phyloP scores from a whole-genome alignment of 2,329 filamentous ascomycete genomes.

The Epichloe amarillans region DNA sequence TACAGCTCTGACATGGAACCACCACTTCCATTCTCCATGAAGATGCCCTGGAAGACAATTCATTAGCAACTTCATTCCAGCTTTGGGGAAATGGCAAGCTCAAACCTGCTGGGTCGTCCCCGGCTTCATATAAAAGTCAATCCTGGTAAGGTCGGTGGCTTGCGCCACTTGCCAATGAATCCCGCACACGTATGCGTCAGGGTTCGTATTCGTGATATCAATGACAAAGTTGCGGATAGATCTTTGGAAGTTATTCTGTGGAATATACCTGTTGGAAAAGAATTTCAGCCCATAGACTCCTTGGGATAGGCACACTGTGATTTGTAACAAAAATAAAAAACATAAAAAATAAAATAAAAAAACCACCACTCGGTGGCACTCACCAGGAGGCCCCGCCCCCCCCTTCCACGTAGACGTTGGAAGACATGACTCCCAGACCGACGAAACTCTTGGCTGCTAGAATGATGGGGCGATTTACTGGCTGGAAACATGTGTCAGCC shows the following conservation, averaged over 20 bases:
- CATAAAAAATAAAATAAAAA: too few species aligned
- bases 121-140: neutral
- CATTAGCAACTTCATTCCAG: too few species aligned
- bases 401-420: slow-evolving; percentile 18
- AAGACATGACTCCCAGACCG: slow-evolving; percentile 43
- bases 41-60: slow-evolving; percentile 8
- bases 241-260: slow-evolving; percentile 48
- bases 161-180: slow-evolving; percentile 55
- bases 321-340: too few species aligned
- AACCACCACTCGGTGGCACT: neutral
- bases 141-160: slow-evolving; percentile 25
- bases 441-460: slow-evolving; percentile 38
- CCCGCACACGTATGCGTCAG: slow-evolving; percentile 22
- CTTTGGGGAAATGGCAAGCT: slow-evolving; percentile 4
- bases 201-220: slow-evolving; percentile 29
- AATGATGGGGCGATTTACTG: slow-evolving; percentile 28
- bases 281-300: too few species aligned
- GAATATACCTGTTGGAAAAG: slow-evolving; percentile 12
- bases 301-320: too few species aligned
- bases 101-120: slow-evolving; percentile 13
- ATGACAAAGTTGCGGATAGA: slow-evolving; percentile 53
- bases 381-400: neutral
- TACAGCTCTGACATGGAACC: slow-evolving; percentile 40
- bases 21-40: slow-evolving; percentile 23
- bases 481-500: neutral